phyloP scores from a whole-genome alignment of 345 rosid species.

The Arabis alpina region DNA sequence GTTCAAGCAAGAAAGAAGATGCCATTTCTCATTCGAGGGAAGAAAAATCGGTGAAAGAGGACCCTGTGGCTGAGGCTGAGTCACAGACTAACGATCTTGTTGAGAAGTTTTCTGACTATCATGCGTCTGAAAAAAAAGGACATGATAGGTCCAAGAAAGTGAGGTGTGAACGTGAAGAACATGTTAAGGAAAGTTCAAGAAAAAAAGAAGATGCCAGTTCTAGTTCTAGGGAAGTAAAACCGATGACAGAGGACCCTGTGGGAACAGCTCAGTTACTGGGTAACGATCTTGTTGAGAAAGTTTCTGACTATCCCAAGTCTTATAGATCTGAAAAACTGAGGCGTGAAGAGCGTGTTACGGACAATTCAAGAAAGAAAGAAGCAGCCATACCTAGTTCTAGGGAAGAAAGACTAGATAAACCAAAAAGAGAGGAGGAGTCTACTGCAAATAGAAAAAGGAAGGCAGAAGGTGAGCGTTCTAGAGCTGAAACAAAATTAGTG shows the following conservation, averaged over 20 bases:
- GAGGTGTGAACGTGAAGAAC: slow-evolving; percentile 35
- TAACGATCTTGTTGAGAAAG: slow-evolving; percentile 41
- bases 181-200: slow-evolving; percentile 44
- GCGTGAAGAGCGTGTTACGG: slow-evolving; percentile 47
- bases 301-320: slow-evolving; percentile 42
- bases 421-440: slow-evolving; percentile 38
- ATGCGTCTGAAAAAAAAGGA: slow-evolving; percentile 41
- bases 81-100: slow-evolving; percentile 31
- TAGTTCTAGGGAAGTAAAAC: slow-evolving; percentile 38
- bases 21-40: slow-evolving; percentile 38
- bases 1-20: slow-evolving; percentile 41
- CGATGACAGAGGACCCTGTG: slow-evolving; percentile 38
- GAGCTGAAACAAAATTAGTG: slow-evolving; percentile 18
- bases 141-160: slow-evolving; percentile 39
- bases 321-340: slow-evolving; percentile 37
- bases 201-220: slow-evolving; percentile 44
- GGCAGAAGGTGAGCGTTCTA: slow-evolving; percentile 47
- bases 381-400: slow-evolving; percentile 39
- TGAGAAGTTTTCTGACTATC: slow-evolving; percentile 47
- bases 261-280: slow-evolving; percentile 40
- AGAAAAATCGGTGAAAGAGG: slow-evolving; percentile 35
- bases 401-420: slow-evolving; percentile 34
- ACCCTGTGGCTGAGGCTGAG: slow-evolving; percentile 36
- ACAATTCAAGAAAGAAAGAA: slow-evolving; percentile 44
- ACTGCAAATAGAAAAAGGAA: slow-evolving; percentile 50